Conservation (phyloP, 2,329 filamentous ascomycete genomes). For the Scleromitrula shiraiana region DNA sequence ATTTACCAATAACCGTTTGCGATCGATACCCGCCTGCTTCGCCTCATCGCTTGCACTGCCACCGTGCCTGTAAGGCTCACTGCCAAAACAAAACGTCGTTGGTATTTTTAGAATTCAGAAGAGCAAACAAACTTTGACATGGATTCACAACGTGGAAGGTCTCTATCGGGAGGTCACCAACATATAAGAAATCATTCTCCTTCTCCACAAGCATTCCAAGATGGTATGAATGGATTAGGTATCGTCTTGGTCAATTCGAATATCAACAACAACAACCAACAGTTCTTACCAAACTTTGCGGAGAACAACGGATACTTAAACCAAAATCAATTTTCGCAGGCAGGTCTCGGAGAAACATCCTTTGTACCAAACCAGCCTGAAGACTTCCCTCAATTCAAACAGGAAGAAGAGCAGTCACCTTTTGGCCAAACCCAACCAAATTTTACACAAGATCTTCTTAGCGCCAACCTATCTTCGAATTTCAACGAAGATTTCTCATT, state of each 20-base stretch:
- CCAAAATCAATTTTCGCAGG: constrained; percentile 28
- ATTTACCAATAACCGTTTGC: constrained; percentile 1
- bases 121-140: constrained; percentile 34
- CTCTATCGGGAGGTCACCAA: constrained; percentile 51
- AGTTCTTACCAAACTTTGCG: constrained; percentile 30
- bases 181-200: constrained; percentile 55
- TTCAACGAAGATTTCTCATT: constrained; percentile 56
- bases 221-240: constrained; percentile 44
- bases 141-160: constrained; percentile 54
- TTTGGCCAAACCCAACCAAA: constrained; percentile 36
- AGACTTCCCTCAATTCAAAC: constrained; percentile 29
- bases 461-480: constrained; percentile 42
- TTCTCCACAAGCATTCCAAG: constrained; percentile 43
- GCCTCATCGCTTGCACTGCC: constrained; percentile 9
- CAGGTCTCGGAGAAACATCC: constrained; percentile 19
- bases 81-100: constrained; percentile 5
- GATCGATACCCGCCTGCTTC: constrained; percentile 1
- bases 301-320: constrained; percentile 40
- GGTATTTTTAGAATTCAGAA: constrained; percentile 26
- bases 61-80: constrained; percentile 12
- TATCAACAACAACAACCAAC: constrained; percentile 27
- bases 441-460: constrained; percentile 40
- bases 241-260: constrained; percentile 42
- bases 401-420: constrained; percentile 24
- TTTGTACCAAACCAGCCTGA: constrained; percentile 21